phyloP scores from a whole-genome alignment of 805 yeast species.

The Grigorovia jiainica region DNA sequence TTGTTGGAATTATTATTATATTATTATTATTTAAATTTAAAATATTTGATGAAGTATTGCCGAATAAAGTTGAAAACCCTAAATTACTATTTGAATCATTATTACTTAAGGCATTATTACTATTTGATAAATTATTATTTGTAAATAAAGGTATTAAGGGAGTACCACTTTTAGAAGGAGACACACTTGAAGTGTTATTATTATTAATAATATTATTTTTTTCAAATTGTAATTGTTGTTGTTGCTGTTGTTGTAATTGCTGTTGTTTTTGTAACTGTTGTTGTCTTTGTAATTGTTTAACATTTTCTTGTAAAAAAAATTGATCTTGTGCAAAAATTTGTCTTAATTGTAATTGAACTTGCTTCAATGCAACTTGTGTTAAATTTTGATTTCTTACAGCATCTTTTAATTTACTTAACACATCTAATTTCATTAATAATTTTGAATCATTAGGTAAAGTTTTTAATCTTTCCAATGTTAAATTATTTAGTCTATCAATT shows the following conservation, averaged over 20 bases:
- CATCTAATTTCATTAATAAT: constrained; percentile 25
- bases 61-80: constrained; percentile 16
- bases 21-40: too few relatives aligned
- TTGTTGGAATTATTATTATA: too few relatives aligned
- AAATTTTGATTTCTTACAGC: constrained; percentile 29
- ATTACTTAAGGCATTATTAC: constrained; percentile 1
- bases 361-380: constrained; percentile 25
- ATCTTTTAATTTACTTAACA: constrained; percentile 29
- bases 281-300: constrained; percentile 22
- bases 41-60: constrained; percentile 7
- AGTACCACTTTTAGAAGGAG: constrained; percentile 3
- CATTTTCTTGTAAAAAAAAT: constrained; percentile 21
- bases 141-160: constrained; percentile 2
- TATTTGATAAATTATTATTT: background rate
- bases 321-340: constrained; percentile 33
- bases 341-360: constrained; percentile 33
- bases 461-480: constrained; percentile 27
- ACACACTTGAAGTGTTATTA: background rate
- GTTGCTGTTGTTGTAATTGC: constrained; percentile 8
- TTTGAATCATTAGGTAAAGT: constrained; percentile 28
- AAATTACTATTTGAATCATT: background rate
- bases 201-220: background rate
- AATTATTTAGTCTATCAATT: constrained; percentile 28
- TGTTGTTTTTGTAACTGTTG: constrained; percentile 16
- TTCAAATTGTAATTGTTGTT: background rate